Conservation (phyloP, 169 alveolate genomes). For the Eimeria necatrix region DNA sequence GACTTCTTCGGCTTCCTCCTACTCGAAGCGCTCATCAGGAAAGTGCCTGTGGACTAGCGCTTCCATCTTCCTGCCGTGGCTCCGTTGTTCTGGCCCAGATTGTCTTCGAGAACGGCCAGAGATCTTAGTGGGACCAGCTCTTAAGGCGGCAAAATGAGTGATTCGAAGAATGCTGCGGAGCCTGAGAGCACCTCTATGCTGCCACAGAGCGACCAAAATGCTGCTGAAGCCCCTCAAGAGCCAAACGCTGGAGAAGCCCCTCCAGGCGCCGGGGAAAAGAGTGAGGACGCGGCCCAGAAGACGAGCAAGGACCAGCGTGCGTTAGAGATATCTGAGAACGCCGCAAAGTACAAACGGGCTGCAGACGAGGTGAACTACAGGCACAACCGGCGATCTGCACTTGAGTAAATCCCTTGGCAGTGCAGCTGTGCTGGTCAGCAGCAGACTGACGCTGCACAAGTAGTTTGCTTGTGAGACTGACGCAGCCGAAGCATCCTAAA, state of each 20-base stretch:
- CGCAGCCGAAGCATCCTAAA: not conserved
- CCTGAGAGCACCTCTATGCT: not conserved
- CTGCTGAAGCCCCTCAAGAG: not conserved
- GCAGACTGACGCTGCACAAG: not conserved
- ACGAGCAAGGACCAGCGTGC: not conserved
- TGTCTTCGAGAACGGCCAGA: too few relatives aligned
- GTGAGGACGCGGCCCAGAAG: not conserved
- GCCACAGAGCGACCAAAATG: not conserved
- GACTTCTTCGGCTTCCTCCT: too few relatives aligned
- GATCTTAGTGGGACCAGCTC: not conserved
- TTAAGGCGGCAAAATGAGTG: not conserved
- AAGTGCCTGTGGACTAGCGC: too few relatives aligned
- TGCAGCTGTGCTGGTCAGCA: not conserved
- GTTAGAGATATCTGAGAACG: not conserved
- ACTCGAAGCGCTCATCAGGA: too few relatives aligned
- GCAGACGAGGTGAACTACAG: not conserved
- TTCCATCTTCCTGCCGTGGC: too few relatives aligned
- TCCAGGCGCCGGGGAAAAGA: not conserved
- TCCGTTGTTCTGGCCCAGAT: too few relatives aligned
- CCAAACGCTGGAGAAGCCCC: not conserved
- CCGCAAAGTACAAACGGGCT: not conserved
- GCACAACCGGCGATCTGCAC: not conserved
- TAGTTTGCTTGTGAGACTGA: not conserved
- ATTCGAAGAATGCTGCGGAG: not conserved
- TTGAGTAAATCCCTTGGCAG: not conserved